phyloP scores from a whole-genome alignment of 768 basidiomycete species.

The Kwoniella sp. region DNA sequence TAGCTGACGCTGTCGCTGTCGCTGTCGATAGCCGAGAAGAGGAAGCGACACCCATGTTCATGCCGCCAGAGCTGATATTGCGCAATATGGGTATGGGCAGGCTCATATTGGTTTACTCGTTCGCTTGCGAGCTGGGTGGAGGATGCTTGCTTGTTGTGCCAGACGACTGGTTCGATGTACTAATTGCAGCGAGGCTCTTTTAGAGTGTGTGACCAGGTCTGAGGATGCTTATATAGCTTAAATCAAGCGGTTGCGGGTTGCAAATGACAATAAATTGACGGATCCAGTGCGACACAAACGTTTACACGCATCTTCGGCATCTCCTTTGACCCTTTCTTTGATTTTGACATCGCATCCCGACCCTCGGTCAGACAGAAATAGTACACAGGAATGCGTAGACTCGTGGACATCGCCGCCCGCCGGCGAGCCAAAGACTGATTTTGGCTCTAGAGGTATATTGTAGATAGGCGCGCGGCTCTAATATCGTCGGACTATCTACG shows the following conservation, averaged over 20 bases:
- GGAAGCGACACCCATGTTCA: not conserved
- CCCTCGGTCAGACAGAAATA: not conserved
- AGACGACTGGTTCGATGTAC: too few species aligned
- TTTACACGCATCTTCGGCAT: not conserved
- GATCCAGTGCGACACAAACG: not conserved
- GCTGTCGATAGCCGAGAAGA: not conserved
- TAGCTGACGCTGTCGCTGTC: too few species aligned
- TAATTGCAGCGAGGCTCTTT: too few species aligned
- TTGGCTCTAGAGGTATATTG: too few species aligned
- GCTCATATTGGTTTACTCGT: not conserved
- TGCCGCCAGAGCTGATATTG: not conserved
- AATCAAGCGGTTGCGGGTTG: too few species aligned
- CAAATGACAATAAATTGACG: not conserved
- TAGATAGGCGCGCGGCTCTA: too few species aligned
- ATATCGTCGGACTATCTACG: too few species aligned
- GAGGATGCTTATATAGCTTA: not conserved
- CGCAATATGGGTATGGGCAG: not conserved
- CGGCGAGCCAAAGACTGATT: too few species aligned
- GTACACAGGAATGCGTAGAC: not conserved
- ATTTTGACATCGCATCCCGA: not conserved
- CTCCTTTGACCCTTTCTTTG: not conserved
- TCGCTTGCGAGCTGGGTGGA: too few species aligned
- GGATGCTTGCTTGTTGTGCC: too few species aligned
- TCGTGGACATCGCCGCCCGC: too few species aligned
- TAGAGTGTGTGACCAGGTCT: too few species aligned